Base-by-base conservation (phyloP, 2,329 filamentous ascomycete species). In the Talaromyces piceae region DNA sequence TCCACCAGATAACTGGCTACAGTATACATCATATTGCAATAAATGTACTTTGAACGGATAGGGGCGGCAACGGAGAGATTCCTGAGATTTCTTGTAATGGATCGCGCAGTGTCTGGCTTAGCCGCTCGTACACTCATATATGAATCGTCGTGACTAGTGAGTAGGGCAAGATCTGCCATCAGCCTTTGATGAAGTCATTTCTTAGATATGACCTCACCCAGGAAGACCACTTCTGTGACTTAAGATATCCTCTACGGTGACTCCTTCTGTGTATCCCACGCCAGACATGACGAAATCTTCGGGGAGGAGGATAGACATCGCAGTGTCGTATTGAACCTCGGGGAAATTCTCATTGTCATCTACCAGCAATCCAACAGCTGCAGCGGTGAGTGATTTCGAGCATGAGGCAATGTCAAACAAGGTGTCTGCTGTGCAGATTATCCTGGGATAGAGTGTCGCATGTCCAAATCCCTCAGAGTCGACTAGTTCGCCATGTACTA, bases 201-300 rank as follows among this genome's bases (percentile, higher is more conserved):
- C 13, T 9, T 8, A 27, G 22, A 9, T 7, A 28, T 25, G 23
- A 55, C 76, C 73, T 59, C 73, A 75, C 31, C 66, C 56, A 1
- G 77, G 66, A 53, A 78, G 66, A 8, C 79, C 78, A 0, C 73
- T 77, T 4, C 77, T 69, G 57, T 82, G 79, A 46, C 72, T 71
- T 1, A 79, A 66, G 2, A 77, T 72, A 51, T 83, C 80, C 50
- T 81, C 75, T 5, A 82, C 61, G 0, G 77, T 82, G 37, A 79
- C 61, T 53, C 76, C 70, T 22, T 66, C 60, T 1, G 76, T 81
- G 12, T 72, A 69, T 58, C 69, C 73, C 0, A 67, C 64, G 47
- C 76, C 73, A 11, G 67, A 55, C 9, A 80, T 64, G 1, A 79
- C 71, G 53, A 81, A 81, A 47, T 81, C 78, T 1, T 76, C 73